Evolutionary conservation across 306 rosid genomes (phyloP).

Genomic region (Oxytropis ochrocephala): DNA sequence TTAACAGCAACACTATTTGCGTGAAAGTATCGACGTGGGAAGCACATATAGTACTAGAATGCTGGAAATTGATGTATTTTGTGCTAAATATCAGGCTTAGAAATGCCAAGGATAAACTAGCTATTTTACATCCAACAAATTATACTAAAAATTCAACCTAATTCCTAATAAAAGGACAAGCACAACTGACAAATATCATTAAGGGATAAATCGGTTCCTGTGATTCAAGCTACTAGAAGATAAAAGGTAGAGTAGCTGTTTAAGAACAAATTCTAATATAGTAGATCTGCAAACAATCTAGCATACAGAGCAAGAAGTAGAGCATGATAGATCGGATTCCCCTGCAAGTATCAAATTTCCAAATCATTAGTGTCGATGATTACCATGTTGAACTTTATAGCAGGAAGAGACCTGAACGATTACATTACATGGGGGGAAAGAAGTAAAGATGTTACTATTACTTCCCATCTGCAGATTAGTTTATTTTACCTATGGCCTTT

Average conservation of each 20-base stretch:
- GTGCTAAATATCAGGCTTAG: not conserved
- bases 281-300: conserved; percentile 16
- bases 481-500: not conserved
- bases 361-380: not conserved
- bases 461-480: not conserved
- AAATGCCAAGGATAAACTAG: not conserved
- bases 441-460: not conserved
- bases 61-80: not conserved
- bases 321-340: conserved; percentile 11
- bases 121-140: not conserved
- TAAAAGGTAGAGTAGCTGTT: not conserved
- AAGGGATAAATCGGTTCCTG: not conserved
- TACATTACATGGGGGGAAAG: too few species aligned
- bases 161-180: not conserved
- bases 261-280: not conserved
- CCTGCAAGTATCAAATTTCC: conserved; percentile 25
- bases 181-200: not conserved
- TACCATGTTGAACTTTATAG: not conserved
- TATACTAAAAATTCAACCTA: not conserved
- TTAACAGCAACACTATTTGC: not conserved
- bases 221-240: not conserved
- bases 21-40: not conserved
- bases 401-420: not conserved
- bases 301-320: conserved; percentile 16
- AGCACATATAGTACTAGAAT: not conserved